Percentiles rank a stretch among this genome's conserved stretches.
Evolutionary conservation across 2,329 filamentous ascomycete genomes (phyloP).

Genomic region (Claviceps africana): DNA sequence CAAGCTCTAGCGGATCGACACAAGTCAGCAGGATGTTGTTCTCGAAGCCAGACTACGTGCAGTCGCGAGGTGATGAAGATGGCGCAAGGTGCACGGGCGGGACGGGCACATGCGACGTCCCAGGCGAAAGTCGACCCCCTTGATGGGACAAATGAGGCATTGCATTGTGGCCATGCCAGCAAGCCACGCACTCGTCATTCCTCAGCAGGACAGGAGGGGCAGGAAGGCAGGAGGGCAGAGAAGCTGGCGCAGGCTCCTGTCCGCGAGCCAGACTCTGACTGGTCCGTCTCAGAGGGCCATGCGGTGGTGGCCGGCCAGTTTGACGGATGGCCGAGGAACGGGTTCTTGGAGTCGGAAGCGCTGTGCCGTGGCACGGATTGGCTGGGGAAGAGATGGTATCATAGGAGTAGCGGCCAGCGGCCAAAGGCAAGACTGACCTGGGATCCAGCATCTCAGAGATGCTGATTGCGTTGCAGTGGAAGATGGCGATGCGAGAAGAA

Average conservation of each 20-base stretch:
- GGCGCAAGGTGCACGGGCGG: neutral
- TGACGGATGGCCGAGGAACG: constrained; percentile 6
- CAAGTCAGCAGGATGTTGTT: neutral
- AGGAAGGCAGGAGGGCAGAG: too few relatives aligned
- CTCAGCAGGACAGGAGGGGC: too few relatives aligned
- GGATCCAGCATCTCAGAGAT: neutral
- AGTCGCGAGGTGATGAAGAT: neutral
- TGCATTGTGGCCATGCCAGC: too few relatives aligned
- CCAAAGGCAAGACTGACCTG: constrained; percentile 6
- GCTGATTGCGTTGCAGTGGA: constrained; percentile 1
- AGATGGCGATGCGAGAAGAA: too few relatives aligned
- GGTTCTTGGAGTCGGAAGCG: constrained; percentile 4
- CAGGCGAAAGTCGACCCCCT: too few relatives aligned
- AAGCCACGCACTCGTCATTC: too few relatives aligned
- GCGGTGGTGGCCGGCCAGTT: constrained; percentile 5
- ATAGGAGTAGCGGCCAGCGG: constrained; percentile 6
- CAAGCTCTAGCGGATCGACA: neutral
- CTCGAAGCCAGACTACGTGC: neutral
- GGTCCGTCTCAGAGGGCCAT: too few relatives aligned
- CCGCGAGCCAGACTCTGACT: neutral
- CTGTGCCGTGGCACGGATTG: constrained; percentile 3
- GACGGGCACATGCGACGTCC: too few relatives aligned
- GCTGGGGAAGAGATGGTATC: constrained; percentile 1
- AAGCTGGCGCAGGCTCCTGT: neutral
- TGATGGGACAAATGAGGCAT: too few relatives aligned